Conservation (phyloP, 768 basidiomycete genomes). For the Lactarius hatsudake region DNA sequence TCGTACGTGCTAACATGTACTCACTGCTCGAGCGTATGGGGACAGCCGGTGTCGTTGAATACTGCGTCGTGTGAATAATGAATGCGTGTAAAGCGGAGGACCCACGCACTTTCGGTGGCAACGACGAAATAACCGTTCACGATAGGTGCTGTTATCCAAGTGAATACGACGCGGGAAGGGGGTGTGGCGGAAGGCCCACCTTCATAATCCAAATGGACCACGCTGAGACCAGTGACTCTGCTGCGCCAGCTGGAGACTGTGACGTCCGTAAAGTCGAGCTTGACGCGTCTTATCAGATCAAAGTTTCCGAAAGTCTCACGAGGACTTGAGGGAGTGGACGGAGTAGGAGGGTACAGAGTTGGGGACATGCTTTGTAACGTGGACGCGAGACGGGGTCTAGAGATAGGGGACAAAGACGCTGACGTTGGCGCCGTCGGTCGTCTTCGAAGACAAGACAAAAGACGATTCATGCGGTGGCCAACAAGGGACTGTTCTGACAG, state of each 20-base stretch:
- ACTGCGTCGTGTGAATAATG: conserved; percentile 44
- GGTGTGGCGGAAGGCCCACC: conserved; percentile 43
- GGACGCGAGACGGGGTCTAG: not conserved
- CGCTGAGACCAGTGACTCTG: conserved; percentile 78
- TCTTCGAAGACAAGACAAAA: conserved; percentile 17
- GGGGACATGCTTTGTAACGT: conserved; percentile 18
- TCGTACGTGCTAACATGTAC: conserved; percentile 31
- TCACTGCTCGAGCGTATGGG: conserved; percentile 95
- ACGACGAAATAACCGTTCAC: conserved; percentile 91
- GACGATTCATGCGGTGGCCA: conserved; percentile 12
- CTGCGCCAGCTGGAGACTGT: conserved; percentile 87
- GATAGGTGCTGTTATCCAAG: conserved; percentile 60
- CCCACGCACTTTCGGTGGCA: conserved; percentile 76
- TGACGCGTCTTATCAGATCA: conserved; percentile 73
- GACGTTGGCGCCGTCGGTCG: conserved; percentile 8
- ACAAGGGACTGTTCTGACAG: not conserved
- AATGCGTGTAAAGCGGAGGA: not conserved
- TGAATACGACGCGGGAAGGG: conserved; percentile 10
- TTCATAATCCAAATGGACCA: conserved; percentile 90
- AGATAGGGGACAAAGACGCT: conserved; percentile 14
- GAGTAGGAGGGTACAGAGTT: not conserved
- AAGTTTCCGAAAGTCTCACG: conserved; percentile 65
- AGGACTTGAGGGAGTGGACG: not conserved
- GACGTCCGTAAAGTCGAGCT: conserved; percentile 78
- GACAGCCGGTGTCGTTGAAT: conserved; percentile 92